A percentile compares a stretch with the other conserved stretches of the same genome.
These are phyloP conservation scores for Exophiala xenobiotica DNA, from an alignment of 2,329 filamentous ascomycete species.

Conservation along the genomic window DNA sequence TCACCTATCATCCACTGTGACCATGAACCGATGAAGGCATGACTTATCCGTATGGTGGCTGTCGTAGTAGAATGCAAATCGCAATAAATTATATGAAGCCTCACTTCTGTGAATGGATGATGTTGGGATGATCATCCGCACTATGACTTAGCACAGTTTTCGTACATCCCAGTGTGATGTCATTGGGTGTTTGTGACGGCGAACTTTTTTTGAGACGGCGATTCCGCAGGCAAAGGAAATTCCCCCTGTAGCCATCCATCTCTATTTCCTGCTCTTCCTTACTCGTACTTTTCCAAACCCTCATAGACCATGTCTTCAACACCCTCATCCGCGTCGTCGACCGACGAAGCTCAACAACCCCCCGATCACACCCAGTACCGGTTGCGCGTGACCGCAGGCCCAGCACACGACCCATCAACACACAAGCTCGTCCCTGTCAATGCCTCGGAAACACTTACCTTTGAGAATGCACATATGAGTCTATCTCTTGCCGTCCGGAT, in stretches of 20 bases:
- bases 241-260: not conserved
- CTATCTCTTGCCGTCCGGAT: conserved; percentile 76
- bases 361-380: conserved; percentile 54
- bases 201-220: not conserved
- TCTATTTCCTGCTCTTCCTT: not conserved
- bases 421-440: conserved; percentile 78
- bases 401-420: conserved; percentile 69
- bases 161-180: too few species aligned
- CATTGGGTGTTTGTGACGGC: not conserved
- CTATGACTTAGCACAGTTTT: too few species aligned
- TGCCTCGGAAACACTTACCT: conserved; percentile 58
- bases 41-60: too few species aligned
- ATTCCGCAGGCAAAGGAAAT: too few species aligned
- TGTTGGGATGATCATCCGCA: too few species aligned
- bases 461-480: conserved; percentile 64
- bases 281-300: not conserved
- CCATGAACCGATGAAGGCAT: too few species aligned
- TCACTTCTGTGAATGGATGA: not conserved
- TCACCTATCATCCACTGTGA: too few species aligned
- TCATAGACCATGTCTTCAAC: conserved; percentile 7
- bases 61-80: too few species aligned
- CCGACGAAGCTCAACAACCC: conserved; percentile 10
- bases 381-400: conserved; percentile 77
- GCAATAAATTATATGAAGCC: too few species aligned
- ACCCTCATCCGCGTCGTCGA: conserved; percentile 11